A percentile compares a stretch with the other conserved stretches of the same genome.
These are phyloP conservation scores for Diplocarpon rosae DNA, from an alignment of 2,329 filamentous ascomycete genomes.

Conservation along the genomic window DNA sequence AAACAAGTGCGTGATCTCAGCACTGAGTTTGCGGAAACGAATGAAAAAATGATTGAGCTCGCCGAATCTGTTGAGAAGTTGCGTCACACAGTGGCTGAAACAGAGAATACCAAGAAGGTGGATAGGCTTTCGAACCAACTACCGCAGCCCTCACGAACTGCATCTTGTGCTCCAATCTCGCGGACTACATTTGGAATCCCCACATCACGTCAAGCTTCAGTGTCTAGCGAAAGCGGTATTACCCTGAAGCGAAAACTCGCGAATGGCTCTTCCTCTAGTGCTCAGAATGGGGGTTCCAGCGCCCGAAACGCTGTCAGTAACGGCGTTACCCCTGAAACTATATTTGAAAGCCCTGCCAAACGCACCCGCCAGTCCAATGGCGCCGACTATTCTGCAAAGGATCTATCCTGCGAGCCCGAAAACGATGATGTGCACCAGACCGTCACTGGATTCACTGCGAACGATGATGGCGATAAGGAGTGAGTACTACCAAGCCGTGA, in stretches of 20 bases:
- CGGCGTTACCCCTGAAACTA: not conserved
- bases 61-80: too few relatives aligned
- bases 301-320: not conserved
- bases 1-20: not conserved
- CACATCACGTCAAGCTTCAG: not conserved
- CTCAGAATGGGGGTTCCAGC: too few relatives aligned
- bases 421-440: not conserved
- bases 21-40: not conserved
- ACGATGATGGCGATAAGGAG: not conserved
- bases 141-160: not conserved
- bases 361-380: not conserved
- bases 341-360: not conserved
- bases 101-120: not conserved
- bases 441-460: not conserved
- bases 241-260: not conserved
- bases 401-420: conserved; percentile 2
- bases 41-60: too few relatives aligned
- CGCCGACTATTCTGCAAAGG: not conserved
- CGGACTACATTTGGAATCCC: not conserved
- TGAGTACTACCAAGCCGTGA: not conserved
- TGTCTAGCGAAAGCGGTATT: not conserved
- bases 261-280: not conserved
- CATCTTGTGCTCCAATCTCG: not conserved
- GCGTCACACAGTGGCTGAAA: not conserved
- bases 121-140: not conserved